phyloP scores from a whole-genome alignment of 345 rosid species.

The Linum lewisii region DNA sequence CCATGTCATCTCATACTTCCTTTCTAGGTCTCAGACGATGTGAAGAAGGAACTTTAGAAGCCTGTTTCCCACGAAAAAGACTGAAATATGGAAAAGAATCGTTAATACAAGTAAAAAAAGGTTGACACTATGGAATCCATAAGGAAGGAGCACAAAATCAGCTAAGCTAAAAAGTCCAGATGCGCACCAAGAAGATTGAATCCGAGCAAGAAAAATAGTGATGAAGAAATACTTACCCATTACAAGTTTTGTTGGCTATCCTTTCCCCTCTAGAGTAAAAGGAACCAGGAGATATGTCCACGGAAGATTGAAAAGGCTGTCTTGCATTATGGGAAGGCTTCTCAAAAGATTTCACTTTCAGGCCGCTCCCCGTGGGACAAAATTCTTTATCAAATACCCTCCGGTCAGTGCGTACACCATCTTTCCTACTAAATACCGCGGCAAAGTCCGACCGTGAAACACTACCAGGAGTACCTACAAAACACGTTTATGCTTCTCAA shows the following conservation, averaged over 20 bases:
- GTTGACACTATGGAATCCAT: neutral
- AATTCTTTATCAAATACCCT: constrained; percentile 32
- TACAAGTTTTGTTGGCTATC: constrained; percentile 8
- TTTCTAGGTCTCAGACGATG: neutral
- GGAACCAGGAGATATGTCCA: constrained; percentile 20
- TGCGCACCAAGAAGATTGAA: no score
- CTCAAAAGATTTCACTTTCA: constrained; percentile 22
- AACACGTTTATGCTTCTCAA: constrained; percentile 12
- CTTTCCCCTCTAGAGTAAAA: constrained; percentile 18
- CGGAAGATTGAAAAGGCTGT: constrained; percentile 14
- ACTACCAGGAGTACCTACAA: constrained; percentile 37
- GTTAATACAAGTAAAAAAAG: neutral
- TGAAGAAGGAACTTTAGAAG: neutral
- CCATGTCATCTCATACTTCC: neutral
- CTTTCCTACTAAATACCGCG: constrained; percentile 28
- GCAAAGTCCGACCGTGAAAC: constrained; percentile 36
- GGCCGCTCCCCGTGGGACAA: constrained; percentile 21
- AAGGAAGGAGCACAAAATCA: neutral
- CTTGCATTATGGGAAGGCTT: constrained; percentile 19
- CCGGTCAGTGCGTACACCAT: constrained; percentile 32
- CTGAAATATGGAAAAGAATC: neutral
- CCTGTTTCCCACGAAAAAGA: neutral
- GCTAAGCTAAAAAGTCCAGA: no score
- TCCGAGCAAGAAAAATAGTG: neutral
- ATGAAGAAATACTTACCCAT: constrained; percentile 26